Conservation (phyloP, 2,329 filamentous ascomycete species). For the Talaromyces islandicus region DNA sequence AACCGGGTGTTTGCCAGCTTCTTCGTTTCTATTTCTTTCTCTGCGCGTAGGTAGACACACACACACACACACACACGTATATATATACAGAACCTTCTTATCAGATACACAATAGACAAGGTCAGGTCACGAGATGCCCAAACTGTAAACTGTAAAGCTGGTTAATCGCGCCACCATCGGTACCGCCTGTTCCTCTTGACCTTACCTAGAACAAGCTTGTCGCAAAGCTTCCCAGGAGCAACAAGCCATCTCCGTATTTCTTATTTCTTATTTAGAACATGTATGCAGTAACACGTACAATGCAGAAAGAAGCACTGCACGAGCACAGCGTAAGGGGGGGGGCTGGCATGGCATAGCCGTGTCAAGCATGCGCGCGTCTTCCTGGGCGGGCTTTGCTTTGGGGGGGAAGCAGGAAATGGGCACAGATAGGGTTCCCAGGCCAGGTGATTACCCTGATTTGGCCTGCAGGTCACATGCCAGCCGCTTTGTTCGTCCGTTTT, state of each 20-base stretch:
- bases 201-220: too few species aligned
- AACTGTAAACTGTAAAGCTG: background rate
- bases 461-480: slow-evolving; percentile 6
- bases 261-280: too few species aligned
- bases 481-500: background rate
- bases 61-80: too few species aligned
- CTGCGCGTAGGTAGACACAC: background rate
- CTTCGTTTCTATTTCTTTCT: background rate
- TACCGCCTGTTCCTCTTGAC: background rate
- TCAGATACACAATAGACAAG: background rate
- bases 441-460: slow-evolving; percentile 2
- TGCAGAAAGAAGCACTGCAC: background rate
- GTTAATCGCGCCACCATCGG: background rate
- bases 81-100: too few species aligned
- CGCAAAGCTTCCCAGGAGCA: background rate
- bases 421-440: slow-evolving; percentile 9
- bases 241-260: too few species aligned
- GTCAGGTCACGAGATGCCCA: background rate
- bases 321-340: background rate
- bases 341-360: background rate
- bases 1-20: background rate
- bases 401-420: background rate
- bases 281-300: background rate
- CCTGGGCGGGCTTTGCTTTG: too few species aligned
- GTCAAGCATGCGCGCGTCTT: background rate